These are phyloP conservation scores for Pochonia chlamydosporia DNA, from an alignment of 2,329 filamentous ascomycete species.

Conservation along the genomic window DNA sequence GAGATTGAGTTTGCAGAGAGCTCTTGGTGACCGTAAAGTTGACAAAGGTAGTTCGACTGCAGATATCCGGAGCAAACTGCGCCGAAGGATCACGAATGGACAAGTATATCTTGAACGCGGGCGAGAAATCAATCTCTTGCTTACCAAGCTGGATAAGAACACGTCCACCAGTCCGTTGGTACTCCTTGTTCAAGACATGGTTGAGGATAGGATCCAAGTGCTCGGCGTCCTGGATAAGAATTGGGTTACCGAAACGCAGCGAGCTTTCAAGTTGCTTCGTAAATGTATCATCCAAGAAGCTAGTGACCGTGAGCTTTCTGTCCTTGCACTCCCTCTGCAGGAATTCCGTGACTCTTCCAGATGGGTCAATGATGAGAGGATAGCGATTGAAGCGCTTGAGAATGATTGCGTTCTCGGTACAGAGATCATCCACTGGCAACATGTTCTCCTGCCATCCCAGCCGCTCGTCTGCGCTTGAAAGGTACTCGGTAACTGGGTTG, in stretches of 20 bases:
- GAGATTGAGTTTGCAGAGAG: conserved; percentile 94
- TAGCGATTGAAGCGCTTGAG: conserved; percentile 98
- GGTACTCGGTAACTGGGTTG: conserved; percentile 91
- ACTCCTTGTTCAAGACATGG: conserved; percentile 98
- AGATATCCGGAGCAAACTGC: conserved; percentile 91
- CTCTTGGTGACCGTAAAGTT: conserved; percentile 99
- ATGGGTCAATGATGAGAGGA: conserved; percentile 96
- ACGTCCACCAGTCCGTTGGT: conserved; percentile 96
- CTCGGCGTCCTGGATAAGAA: conserved; percentile 96
- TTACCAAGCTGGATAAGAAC: conserved; percentile 97
- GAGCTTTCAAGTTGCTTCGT: conserved; percentile 97
- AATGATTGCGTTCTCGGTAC: conserved; percentile 97
- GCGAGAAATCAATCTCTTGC: conserved; percentile 98
- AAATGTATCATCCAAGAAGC: conserved; percentile 96
- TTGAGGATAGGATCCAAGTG: conserved; percentile 96
- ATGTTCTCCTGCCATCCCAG: conserved; percentile 92
- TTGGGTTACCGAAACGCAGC: conserved; percentile 94
- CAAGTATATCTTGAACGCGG: conserved; percentile 89
- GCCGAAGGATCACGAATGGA: conserved; percentile 95
- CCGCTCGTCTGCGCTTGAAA: conserved; percentile 93
- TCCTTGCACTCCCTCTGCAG: conserved; percentile 92
- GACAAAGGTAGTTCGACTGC: conserved; percentile 97
- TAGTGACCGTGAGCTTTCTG: conserved; percentile 88
- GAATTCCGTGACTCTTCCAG: conserved; percentile 90
- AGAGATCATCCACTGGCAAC: conserved; percentile 91